phyloP scores from a whole-genome alignment of 192 early-diverging fungal species.

The Paraglomus brasilianum region DNA sequence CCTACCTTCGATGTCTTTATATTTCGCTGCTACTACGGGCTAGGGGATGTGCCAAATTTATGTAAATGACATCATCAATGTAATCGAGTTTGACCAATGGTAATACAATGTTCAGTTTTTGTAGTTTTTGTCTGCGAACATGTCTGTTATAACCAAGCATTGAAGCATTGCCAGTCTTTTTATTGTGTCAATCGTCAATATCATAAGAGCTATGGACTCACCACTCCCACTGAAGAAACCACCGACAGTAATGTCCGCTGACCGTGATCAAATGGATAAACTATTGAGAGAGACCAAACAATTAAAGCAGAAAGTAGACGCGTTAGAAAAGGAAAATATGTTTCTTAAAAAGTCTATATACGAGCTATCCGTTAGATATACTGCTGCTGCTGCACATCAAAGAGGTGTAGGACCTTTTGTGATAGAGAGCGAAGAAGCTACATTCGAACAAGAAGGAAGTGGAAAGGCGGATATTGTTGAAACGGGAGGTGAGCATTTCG shows the following conservation, averaged over 20 bases:
- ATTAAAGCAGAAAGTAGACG: slow-evolving; percentile 73
- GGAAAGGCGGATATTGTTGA: slow-evolving; percentile 22
- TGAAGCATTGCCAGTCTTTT: too few relatives aligned
- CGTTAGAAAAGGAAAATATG: slow-evolving; percentile 72
- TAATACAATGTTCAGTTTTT: too few relatives aligned
- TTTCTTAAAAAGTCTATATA: slow-evolving; percentile 81
- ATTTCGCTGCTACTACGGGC: too few relatives aligned
- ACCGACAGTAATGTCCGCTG: not conserved
- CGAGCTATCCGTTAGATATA: slow-evolving; percentile 74
- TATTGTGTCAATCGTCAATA: too few relatives aligned
- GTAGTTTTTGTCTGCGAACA: too few relatives aligned
- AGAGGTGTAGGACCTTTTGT: slow-evolving; percentile 46
- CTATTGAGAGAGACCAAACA: slow-evolving; percentile 63
- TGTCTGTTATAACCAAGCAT: too few relatives aligned
- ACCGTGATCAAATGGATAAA: slow-evolving; percentile 47
- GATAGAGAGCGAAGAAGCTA: slow-evolving; percentile 37
- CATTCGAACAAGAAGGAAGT: slow-evolving; percentile 22
- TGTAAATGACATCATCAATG: too few relatives aligned
- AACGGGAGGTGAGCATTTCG: not conserved
- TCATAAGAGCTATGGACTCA: too few relatives aligned
- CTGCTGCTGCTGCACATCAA: slow-evolving; percentile 41
- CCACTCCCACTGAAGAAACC: slow-evolving; percentile 7
- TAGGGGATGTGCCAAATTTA: too few relatives aligned
- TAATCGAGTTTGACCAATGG: too few relatives aligned
- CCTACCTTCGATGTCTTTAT: too few relatives aligned